phyloP scores from a whole-genome alignment of 148 eudicot genomes.

The Rhododendron griersonianum region DNA sequence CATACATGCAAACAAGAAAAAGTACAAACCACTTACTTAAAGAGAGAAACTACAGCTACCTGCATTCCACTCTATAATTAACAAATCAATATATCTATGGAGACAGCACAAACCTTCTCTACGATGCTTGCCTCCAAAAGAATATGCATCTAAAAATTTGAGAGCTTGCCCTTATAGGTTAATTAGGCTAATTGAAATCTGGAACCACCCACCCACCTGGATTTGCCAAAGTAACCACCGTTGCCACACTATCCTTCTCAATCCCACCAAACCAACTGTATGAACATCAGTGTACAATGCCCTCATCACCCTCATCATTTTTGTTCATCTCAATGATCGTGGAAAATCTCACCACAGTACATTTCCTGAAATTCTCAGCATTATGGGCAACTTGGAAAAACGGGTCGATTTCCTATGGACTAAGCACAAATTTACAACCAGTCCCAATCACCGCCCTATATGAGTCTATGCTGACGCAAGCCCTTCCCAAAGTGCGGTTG shows the following conservation, averaged over 20 bases:
- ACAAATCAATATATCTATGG: slow-evolving; percentile 32
- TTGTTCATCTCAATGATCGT: background rate
- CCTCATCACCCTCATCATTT: background rate
- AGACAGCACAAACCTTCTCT: slow-evolving; percentile 27
- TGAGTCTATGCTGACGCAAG: slow-evolving; percentile 71
- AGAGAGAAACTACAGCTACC: slow-evolving; percentile 27
- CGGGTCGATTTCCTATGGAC: slow-evolving; percentile 7
- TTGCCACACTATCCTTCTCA: background rate
- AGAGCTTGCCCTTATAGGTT: slow-evolving; percentile 19
- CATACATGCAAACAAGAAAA: slow-evolving; percentile 5
- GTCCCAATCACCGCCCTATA: slow-evolving; percentile 21
- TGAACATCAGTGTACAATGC: background rate
- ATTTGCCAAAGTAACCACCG: slow-evolving; percentile 13
- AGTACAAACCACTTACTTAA: background rate
- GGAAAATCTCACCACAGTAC: background rate
- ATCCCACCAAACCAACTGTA: slow-evolving; percentile 5
- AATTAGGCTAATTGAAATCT: slow-evolving; percentile 14
- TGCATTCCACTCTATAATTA: slow-evolving; percentile 17
- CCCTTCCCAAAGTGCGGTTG: slow-evolving; percentile 95
- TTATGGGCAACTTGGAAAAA: background rate
- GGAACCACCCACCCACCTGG: slow-evolving; percentile 7
- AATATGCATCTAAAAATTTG: slow-evolving; percentile 26
- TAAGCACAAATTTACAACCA: slow-evolving; percentile 23
- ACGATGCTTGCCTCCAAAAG: slow-evolving; percentile 34
- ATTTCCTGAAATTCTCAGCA: background rate